phyloP scores from a whole-genome alignment of 2,329 filamentous ascomycete species.

The Penicillium vulpinum region DNA sequence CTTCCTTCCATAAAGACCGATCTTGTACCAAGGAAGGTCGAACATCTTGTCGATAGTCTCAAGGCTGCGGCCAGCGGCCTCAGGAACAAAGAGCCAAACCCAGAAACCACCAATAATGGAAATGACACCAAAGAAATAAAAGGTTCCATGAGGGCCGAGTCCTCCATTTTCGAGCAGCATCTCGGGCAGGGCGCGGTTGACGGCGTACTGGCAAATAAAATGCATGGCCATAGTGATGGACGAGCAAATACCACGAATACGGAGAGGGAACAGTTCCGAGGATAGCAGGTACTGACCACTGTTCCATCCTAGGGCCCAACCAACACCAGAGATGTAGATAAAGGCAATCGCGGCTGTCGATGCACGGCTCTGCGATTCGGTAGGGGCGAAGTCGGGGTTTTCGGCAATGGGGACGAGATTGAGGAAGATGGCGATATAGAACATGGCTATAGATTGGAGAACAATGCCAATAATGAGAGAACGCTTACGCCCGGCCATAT shows the following conservation, averaged over 20 bases:
- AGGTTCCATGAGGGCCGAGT: slow-evolving; percentile 61
- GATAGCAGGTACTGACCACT: slow-evolving; percentile 72
- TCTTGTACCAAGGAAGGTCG: slow-evolving; percentile 68
- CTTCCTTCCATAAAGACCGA: slow-evolving; percentile 49
- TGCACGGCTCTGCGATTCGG: slow-evolving; percentile 51
- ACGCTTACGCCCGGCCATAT: slow-evolving; percentile 70
- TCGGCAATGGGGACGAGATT: slow-evolving; percentile 58
- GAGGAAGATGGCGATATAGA: slow-evolving; percentile 60
- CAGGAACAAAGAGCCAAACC: slow-evolving; percentile 70
- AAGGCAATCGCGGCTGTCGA: slow-evolving; percentile 65
- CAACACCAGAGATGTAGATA: slow-evolving; percentile 66
- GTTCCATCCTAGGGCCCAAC: slow-evolving; percentile 70
- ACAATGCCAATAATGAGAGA: slow-evolving; percentile 59
- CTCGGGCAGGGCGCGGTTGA: slow-evolving; percentile 67
- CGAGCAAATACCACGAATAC: slow-evolving; percentile 66
- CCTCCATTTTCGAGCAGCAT: slow-evolving; percentile 59
- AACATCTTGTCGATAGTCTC: slow-evolving; percentile 67
- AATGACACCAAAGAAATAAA: slow-evolving; percentile 69
- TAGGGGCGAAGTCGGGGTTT: slow-evolving; percentile 49
- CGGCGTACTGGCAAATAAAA: slow-evolving; percentile 73
- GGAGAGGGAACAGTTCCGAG: slow-evolving; percentile 70
- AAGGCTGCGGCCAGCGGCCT: slow-evolving; percentile 59
- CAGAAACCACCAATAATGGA: slow-evolving; percentile 65
- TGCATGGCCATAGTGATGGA: slow-evolving; percentile 72
- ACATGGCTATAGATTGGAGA: slow-evolving; percentile 58